A percentile compares a stretch with the other conserved stretches of the same genome.
phyloP scores from a whole-genome alignment of 306 rosid genomes.

The Vigna reflexopilosa region DNA sequence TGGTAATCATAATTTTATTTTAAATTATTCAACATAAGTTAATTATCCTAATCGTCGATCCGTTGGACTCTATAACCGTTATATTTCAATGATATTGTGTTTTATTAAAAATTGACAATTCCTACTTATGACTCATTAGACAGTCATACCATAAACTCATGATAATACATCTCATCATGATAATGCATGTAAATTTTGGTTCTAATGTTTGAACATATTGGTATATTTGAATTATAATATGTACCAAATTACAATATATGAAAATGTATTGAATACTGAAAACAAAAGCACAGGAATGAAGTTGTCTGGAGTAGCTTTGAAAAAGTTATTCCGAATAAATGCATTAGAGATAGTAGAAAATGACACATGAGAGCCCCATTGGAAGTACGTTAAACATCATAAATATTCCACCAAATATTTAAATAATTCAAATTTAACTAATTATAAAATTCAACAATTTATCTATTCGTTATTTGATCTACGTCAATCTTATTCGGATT shows the following conservation, averaged over 20 bases:
- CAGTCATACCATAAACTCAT: too few species aligned
- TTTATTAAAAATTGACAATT: too few species aligned
- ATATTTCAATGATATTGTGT: too few species aligned
- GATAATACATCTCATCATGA: not conserved
- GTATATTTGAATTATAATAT: not conserved
- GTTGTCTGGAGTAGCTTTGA: not conserved
- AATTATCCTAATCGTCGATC: accelerated
- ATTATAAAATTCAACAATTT: not conserved
- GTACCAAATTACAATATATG: not conserved
- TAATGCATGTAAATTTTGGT: not conserved
- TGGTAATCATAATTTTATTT: too few species aligned
- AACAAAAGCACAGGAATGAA: not conserved
- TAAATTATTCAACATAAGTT: too few species aligned
- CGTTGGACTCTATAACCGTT: too few species aligned
- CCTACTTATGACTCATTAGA: too few species aligned
- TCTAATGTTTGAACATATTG: not conserved
- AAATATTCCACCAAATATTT: slow-evolving; percentile 15
- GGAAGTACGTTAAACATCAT: slow-evolving; percentile 1
- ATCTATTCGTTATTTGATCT: slow-evolving; percentile 14
- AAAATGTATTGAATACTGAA: not conserved
- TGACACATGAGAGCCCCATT: slow-evolving; percentile 14
- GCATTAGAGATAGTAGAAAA: slow-evolving; percentile 3
- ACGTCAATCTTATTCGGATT: not conserved
- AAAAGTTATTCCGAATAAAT: slow-evolving; percentile 21
- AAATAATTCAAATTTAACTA: not conserved